These are phyloP conservation scores for Aquilaria yunnanensis DNA, from an alignment of 345 rosid genomes.

Conservation along the genomic window DNA sequence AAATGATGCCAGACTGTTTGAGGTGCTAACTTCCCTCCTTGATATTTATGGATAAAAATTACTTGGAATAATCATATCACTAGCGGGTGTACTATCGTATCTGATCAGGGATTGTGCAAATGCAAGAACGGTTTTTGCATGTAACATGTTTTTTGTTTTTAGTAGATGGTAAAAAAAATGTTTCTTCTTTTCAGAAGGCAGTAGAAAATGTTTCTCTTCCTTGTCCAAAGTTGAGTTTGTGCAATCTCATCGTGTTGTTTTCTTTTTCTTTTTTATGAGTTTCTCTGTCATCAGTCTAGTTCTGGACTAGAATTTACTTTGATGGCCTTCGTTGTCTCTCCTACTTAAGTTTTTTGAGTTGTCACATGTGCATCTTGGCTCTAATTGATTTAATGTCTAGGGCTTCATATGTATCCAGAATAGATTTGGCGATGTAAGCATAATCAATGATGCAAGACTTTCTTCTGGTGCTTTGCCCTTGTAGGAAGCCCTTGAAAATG, in stretches of 20 bases:
- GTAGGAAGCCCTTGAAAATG: constrained; percentile 42
- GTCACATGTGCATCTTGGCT: not conserved
- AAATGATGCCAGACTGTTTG: constrained; percentile 32
- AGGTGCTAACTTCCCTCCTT: constrained; percentile 28
- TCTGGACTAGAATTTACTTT: not conserved
- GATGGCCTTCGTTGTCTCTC: no score
- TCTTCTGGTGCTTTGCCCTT: not conserved
- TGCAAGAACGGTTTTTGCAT: no score
- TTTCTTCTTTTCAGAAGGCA: no score
- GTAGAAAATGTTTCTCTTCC: no score
- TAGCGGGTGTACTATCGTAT: no score
- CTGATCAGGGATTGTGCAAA: no score
- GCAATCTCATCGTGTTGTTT: not conserved
- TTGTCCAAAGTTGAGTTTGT: no score
- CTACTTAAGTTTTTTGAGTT: not conserved
- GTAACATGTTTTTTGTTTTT: no score
- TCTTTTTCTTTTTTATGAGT: not conserved
- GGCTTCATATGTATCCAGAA: no score
- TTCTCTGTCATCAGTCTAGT: not conserved
- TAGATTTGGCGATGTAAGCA: not conserved
- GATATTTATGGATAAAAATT: not conserved
- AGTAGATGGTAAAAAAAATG: no score
- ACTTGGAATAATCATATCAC: no score
- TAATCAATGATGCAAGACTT: constrained; percentile 7
- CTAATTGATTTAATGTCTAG: no score